Evolutionary conservation across 306 rosid genomes (phyloP).

Genomic region (Lotus japonicus): DNA sequence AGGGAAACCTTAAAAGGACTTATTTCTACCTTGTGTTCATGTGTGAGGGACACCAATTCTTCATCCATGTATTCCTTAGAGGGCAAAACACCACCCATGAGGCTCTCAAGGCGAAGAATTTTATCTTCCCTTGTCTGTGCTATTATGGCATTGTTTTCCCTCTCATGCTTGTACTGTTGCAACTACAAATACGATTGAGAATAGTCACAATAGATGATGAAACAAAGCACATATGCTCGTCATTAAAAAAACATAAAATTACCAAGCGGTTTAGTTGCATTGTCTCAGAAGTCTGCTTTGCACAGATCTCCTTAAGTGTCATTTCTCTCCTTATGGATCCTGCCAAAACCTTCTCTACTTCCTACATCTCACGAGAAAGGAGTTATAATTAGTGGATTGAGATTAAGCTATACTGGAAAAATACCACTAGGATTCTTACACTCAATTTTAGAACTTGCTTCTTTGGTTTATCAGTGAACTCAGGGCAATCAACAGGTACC

Average conservation of each 20-base stretch:
- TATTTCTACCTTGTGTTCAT: slow-evolving; percentile 57
- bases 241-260: slow-evolving; percentile 20
- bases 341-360: slow-evolving; percentile 82
- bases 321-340: slow-evolving; percentile 94
- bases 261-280: slow-evolving; percentile 81
- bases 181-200: slow-evolving; percentile 48
- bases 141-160: slow-evolving; percentile 65
- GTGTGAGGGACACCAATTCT: slow-evolving; percentile 52
- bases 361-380: slow-evolving; percentile 37
- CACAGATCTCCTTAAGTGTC: slow-evolving; percentile 77
- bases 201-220: slow-evolving; percentile 19
- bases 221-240: neutral
- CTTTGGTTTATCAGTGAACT: slow-evolving; percentile 51
- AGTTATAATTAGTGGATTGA: slow-evolving; percentile 7
- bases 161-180: slow-evolving; percentile 80
- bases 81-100: slow-evolving; percentile 77
- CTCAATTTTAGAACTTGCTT: slow-evolving; percentile 74
- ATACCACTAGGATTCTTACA: slow-evolving; percentile 10
- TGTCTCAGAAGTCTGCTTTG: slow-evolving; percentile 68
- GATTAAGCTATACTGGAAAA: slow-evolving; percentile 16
- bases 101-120: slow-evolving; percentile 69
- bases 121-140: slow-evolving; percentile 82
- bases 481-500: slow-evolving; percentile 53
- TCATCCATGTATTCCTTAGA: slow-evolving; percentile 75
- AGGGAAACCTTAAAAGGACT: slow-evolving; percentile 9